A percentile compares a stretch with the other conserved stretches of the same genome.
Evolutionary conservation across 2,329 filamentous ascomycete genomes (phyloP).

Genomic region (Fonsecaea monophora): DNA sequence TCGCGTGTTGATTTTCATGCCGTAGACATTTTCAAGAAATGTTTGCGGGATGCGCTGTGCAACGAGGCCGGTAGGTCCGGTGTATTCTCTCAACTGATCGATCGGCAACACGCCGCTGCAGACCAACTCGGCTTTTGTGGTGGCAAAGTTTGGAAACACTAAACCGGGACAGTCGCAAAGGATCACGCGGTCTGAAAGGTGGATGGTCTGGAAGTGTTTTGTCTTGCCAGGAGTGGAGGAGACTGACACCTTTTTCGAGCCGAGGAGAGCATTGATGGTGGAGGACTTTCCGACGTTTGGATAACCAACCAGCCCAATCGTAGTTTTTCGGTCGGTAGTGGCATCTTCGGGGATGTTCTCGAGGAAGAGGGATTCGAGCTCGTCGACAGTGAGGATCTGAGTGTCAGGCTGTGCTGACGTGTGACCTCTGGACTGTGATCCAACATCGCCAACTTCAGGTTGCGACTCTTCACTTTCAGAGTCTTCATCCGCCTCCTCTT

Average conservation of each 20-base stretch:
- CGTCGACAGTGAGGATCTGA: constrained; percentile 87
- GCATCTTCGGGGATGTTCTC: constrained; percentile 68
- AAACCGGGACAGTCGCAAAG: constrained; percentile 98
- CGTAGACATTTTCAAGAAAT: constrained; percentile 92
- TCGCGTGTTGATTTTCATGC: constrained; percentile 82
- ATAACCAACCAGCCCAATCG: constrained; percentile 94
- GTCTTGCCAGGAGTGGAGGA: constrained; percentile 98
- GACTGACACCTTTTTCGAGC: constrained; percentile 97
- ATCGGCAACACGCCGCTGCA: constrained; percentile 95
- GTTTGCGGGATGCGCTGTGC: constrained; percentile 82
- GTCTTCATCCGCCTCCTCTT: constrained; percentile 53
- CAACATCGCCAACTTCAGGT: constrained; percentile 44
- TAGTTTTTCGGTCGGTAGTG: constrained; percentile 69
- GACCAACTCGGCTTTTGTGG: constrained; percentile 93
- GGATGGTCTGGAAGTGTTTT: constrained; percentile 98
- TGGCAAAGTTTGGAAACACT: constrained; percentile 97
- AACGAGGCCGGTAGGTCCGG: constrained; percentile 82
- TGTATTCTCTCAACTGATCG: constrained; percentile 92
- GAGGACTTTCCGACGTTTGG: constrained; percentile 99
- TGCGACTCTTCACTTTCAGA: constrained; percentile 56
- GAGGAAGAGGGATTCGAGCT: constrained; percentile 88
- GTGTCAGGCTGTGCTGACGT: constrained; percentile 49
- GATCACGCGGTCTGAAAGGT: constrained; percentile 85
- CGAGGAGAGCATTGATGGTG: constrained; percentile 98
- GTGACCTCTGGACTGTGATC: constrained; percentile 53